phyloP scores from a whole-genome alignment of 2,329 filamentous ascomycete species.

The Cryoendolithus antarcticus region DNA sequence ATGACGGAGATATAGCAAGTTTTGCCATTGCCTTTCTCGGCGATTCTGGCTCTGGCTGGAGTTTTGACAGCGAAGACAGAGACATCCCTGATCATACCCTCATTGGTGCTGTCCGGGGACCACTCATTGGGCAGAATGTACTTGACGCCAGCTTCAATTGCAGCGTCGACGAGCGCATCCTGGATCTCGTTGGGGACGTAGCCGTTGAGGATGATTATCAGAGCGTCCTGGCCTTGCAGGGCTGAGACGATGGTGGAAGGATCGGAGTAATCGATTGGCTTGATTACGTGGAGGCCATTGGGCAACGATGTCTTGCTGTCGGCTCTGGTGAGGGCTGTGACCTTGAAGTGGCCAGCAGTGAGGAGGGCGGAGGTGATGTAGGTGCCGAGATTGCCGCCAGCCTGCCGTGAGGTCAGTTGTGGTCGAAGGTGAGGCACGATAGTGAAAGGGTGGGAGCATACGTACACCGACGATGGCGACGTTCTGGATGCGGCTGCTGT shows the following conservation, averaged over 20 bases:
- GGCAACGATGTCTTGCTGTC: conserved; percentile 30
- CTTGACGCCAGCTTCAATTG: conserved; percentile 23
- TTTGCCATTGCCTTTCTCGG: conserved; percentile 11
- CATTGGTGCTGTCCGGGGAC: conserved; percentile 18
- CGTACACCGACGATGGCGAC: no score
- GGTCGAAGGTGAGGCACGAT: no score
- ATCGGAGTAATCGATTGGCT: conserved; percentile 36
- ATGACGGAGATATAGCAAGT: conserved; percentile 15
- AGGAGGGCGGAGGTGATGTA: conserved; percentile 28
- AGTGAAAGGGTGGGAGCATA: no score
- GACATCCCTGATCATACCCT: conserved; percentile 12
- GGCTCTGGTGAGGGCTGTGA: conserved; percentile 39
- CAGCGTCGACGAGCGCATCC: conserved; percentile 22
- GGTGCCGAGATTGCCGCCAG: conserved; percentile 28
- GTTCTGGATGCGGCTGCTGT: no score
- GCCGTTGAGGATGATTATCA: conserved; percentile 28
- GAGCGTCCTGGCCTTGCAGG: conserved; percentile 24
- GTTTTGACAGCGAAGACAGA: conserved; percentile 7
- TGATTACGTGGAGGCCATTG: conserved; percentile 24
- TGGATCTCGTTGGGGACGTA: conserved; percentile 19
- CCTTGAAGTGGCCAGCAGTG: conserved; percentile 32
- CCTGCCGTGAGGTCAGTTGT: conserved; percentile 4
- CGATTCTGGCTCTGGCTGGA: conserved; percentile 13
- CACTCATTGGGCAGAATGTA: conserved; percentile 31
- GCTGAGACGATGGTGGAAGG: conserved; percentile 23